Base-by-base conservation (phyloP, 495 filamentous ascomycete species). In the Lophium mytilinum region DNA sequence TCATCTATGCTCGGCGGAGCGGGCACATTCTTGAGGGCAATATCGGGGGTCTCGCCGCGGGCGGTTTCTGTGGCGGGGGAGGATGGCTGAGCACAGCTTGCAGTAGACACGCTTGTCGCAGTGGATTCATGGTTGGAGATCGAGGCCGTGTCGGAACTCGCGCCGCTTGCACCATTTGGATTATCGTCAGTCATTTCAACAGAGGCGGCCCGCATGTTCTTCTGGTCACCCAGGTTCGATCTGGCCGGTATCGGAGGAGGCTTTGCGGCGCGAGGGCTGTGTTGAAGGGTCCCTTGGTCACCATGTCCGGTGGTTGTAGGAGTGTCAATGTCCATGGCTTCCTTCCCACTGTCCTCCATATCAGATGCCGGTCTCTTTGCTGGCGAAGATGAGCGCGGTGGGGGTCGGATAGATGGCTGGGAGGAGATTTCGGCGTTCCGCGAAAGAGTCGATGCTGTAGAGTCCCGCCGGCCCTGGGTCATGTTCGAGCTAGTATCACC, bases 351-450 rank as follows among this genome's bases (percentile, higher is more conserved):
- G 42, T 71, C 71, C 19, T 70, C 70, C 60, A 79, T 75, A 53
- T 82, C 73, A 24, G 76, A 74, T 12, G 78, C 77, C n/a, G 71
- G 69, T 53, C 76, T 75, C 66, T 83, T 83, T 18, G 73, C 75
- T 7, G 79, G 80, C 21, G 78, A 80, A 19, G 77, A 70, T 18
- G 77, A 78, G 3, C 78, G 70, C 57, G 69, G 56, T 45, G 62
- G 61, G 12, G 58, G 56, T 12, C 56, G 36, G 14, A 35, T 6
- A 5, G 46, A 30, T 5, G 53, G 37, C 18, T 49, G 51, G 17
- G 58, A 19, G 15, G 61, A 19, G 49, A 2, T 33, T 36, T 37
- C 34, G 12, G 40, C 24, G 35, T 39, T 41, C 17, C 18, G 57
- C 59, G 50, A 55, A 55, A 56, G 41, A 33, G 21, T 61, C 53